Evolutionary conservation across 139 green algal species (phyloP), one percentile per base, ranked within the genome.

Genomic region (Chlamydomonas asymmetrica): DNA sequence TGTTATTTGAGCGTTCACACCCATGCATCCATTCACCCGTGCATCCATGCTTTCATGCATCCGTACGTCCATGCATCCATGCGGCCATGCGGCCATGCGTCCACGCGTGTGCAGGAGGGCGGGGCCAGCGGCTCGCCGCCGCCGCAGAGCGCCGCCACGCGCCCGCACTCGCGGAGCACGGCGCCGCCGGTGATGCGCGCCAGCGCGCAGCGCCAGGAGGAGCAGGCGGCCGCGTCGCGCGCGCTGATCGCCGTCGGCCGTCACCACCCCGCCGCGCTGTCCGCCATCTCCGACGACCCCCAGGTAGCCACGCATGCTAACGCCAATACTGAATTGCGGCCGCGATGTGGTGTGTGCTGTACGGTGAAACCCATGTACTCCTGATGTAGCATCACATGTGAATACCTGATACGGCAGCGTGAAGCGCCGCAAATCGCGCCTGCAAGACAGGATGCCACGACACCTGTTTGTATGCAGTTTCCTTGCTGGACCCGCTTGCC

Each of bases 171-270:
- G 50, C 23, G 37, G 39, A n/a, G 20, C 56, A 67, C 56, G 2
- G 56, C 56, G 25, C 59, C 59, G 31, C 59, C 71, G 41, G 62
- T 59, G 29, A 31, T 69, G 32, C 71, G 71, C 23, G n/a, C 62
- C 32, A 34, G 59, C 3, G 32, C 71, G 63, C 50, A 79, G 57
- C 86, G 88, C 61, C 66, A 82, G 71, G 52, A 74, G 43, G 78
- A 86, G 48, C 71, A 82, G 57, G 80, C 73, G 48, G 73, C 48
- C 6, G 73, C 73, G 35, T 45, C 60, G 7, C 35, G 56, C 39
- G 73, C 73, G 20, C 73, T 71, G 25, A 16, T 48, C 27, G 63
- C 73, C 37, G 56, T 71, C 37, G 48, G 48, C 48, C 23, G n/a
- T 6, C 27, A 59, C 45, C 62, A 79, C 48, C 63, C 7, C 13